Conservation (phyloP, 345 rosid species). For the Lumnitzera littorea region DNA sequence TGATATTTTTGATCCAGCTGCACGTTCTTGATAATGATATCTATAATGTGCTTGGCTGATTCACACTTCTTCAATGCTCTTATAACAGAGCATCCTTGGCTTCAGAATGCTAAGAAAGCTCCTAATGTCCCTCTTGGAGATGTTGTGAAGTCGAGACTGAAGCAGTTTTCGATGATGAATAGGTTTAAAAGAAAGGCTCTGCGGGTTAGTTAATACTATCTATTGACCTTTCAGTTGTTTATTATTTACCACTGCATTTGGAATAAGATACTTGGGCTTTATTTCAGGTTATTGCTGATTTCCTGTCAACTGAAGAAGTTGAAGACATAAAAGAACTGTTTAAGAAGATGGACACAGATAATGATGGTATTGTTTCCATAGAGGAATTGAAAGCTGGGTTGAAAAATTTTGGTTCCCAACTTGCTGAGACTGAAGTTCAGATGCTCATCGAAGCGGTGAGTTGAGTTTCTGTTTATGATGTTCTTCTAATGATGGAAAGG, state of each 20-base stretch:
- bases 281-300: slow-evolving; percentile 86
- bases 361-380: slow-evolving; percentile 78
- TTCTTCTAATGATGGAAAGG: background rate
- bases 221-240: slow-evolving; percentile 6
- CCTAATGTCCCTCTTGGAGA: slow-evolving; percentile 97
- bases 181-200: slow-evolving; percentile 99
- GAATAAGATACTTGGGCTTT: slow-evolving; percentile 6
- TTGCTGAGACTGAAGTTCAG: slow-evolving; percentile 91
- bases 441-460: slow-evolving; percentile 97
- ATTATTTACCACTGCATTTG: background rate
- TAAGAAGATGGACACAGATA: slow-evolving; percentile 87
- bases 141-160: slow-evolving; percentile 92
- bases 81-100: slow-evolving; percentile 90
- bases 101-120: slow-evolving; percentile 96
- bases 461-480: slow-evolving; percentile 9
- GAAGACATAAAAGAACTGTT: slow-evolving; percentile 93
- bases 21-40: slow-evolving; percentile 4
- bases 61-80: background rate
- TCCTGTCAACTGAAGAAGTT: slow-evolving; percentile 82
- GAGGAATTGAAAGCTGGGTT: slow-evolving; percentile 94
- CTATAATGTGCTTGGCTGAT: slow-evolving; percentile 3
- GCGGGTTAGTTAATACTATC: slow-evolving; percentile 54
- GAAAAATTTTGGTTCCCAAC: slow-evolving; percentile 64
- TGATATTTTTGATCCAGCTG: background rate
- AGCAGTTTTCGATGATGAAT: slow-evolving; percentile 99